A percentile compares a stretch with the other conserved stretches of the same genome.
Evolutionary conservation across 2,329 filamentous ascomycete genomes (phyloP).

Genomic region (Colletotrichum lini): DNA sequence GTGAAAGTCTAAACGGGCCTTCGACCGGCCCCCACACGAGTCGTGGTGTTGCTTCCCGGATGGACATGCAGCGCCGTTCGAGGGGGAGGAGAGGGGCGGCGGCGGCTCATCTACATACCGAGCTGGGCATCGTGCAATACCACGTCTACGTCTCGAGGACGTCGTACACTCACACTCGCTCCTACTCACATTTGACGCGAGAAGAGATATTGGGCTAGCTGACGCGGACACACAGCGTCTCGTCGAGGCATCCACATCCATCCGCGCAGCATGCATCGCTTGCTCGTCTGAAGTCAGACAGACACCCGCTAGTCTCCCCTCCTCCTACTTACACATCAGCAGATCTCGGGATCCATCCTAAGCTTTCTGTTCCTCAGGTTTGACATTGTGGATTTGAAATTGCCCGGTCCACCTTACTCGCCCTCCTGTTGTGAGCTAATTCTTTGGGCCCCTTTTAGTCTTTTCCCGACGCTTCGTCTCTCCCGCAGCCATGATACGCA

Average conservation of each 20-base stretch:
- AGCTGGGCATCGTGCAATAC: not conserved
- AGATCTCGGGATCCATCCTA: conserved; percentile 17
- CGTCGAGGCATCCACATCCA: not conserved
- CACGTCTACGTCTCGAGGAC: not conserved
- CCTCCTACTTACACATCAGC: not conserved
- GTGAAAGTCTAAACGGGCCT: not conserved
- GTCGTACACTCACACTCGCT: not conserved
- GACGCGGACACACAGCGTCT: not conserved
- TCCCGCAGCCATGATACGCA: not conserved
- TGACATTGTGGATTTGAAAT: conserved; percentile 25
- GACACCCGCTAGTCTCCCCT: not conserved
- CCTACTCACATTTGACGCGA: not conserved
- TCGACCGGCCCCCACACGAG: not conserved
- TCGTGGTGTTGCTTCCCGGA: conserved; percentile 1
- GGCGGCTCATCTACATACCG: not conserved
- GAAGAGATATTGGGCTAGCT: not conserved
- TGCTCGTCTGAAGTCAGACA: not conserved
- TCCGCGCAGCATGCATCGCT: not conserved
- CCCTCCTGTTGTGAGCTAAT: not conserved
- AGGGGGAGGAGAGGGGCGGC: not conserved
- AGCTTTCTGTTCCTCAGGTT: conserved; percentile 20
- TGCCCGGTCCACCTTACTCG: not conserved
- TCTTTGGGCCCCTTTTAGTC: not conserved
- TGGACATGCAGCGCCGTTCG: no score
- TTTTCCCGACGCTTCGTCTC: not conserved